Evolutionary conservation across 768 basidiomycete genomes (phyloP).

Genomic region (Pisolithus sp.): DNA sequence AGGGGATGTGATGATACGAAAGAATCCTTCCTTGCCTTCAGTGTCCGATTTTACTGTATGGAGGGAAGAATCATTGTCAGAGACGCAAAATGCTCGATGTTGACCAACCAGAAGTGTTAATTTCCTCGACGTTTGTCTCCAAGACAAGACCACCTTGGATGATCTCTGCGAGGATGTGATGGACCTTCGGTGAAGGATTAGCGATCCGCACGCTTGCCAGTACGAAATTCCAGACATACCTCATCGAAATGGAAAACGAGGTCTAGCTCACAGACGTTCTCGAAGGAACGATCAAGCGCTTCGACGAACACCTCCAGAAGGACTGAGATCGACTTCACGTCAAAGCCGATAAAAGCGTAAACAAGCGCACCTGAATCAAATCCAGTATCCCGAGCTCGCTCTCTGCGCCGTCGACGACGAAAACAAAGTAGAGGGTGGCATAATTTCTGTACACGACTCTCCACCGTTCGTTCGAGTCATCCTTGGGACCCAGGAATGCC

Average conservation of each 20-base stretch:
- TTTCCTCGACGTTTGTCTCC: constrained; percentile 90
- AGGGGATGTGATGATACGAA: constrained; percentile 79
- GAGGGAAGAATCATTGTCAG: constrained; percentile 9
- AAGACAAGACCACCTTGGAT: constrained; percentile 95
- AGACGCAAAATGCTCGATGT: constrained; percentile 5
- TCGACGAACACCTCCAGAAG: constrained; percentile 81
- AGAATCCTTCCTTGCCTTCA: constrained; percentile 70
- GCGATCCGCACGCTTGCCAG: constrained; percentile 1
- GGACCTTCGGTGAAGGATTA: constrained; percentile 52
- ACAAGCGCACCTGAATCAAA: constrained; percentile 76
- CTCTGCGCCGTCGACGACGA: constrained; percentile 93
- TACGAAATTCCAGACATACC: constrained; percentile 36
- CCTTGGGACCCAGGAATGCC: constrained; percentile 53
- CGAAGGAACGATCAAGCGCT: constrained; percentile 89
- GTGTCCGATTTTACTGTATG: constrained; percentile 58
- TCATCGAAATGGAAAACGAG: constrained; percentile 99
- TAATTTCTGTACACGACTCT: constrained; percentile 93
- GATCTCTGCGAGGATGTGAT: constrained; percentile 92
- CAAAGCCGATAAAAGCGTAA: background rate
- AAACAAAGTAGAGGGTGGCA: constrained; percentile 94
- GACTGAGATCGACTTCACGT: background rate
- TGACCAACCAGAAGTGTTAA: constrained; percentile 58
- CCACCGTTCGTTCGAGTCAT: constrained; percentile 55
- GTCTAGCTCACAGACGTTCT: constrained; percentile 98
- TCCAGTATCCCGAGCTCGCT: constrained; percentile 96